These are phyloP conservation scores for Chlorella sp. DNA, from an alignment of 139 green algal genomes.

Conservation along the genomic window DNA sequence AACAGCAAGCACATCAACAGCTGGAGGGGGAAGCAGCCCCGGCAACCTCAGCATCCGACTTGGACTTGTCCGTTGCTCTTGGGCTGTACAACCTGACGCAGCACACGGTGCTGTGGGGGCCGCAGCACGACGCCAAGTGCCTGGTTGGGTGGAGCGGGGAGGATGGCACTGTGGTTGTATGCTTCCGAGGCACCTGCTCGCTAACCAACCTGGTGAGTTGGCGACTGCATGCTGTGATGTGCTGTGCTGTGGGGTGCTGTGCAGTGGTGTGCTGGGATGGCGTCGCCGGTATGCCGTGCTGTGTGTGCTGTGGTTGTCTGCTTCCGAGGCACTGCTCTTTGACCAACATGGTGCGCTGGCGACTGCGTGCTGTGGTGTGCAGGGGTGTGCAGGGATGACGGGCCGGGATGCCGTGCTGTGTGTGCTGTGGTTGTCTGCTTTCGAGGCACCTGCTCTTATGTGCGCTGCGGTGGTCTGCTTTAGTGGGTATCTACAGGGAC, in stretches of 20 bases:
- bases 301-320: too few relatives aligned
- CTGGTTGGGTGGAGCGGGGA: slow-evolving; percentile 3
- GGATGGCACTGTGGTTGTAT: not conserved
- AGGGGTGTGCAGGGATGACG: too few relatives aligned
- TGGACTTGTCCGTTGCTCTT: not conserved
- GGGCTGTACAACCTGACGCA: slow-evolving; percentile 1
- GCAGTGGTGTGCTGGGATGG: too few relatives aligned
- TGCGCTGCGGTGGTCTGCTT: too few relatives aligned
- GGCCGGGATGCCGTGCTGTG: not conserved
- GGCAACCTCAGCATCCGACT: not conserved
- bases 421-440: not conserved
- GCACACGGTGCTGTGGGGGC: slow-evolving; percentile 1
- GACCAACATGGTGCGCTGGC: slow-evolving; percentile 5
- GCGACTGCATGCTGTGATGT: not conserved
- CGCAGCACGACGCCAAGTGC: slow-evolving; percentile 26
- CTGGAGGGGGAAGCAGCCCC: not conserved
- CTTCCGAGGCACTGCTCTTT: slow-evolving; percentile 15
- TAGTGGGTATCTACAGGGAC: too few relatives aligned
- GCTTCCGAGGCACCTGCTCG: slow-evolving; percentile 14
- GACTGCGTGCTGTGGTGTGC: not conserved
- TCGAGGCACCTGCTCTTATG: not conserved
- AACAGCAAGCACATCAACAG: too few relatives aligned
- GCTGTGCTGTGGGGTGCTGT: not conserved
- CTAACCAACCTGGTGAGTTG: slow-evolving; percentile 13
- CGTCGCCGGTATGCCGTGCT: not conserved